These are phyloP conservation scores for Globisporangium spiculum DNA, from an alignment of 352 stramenopile species.

Conservation along the genomic window DNA sequence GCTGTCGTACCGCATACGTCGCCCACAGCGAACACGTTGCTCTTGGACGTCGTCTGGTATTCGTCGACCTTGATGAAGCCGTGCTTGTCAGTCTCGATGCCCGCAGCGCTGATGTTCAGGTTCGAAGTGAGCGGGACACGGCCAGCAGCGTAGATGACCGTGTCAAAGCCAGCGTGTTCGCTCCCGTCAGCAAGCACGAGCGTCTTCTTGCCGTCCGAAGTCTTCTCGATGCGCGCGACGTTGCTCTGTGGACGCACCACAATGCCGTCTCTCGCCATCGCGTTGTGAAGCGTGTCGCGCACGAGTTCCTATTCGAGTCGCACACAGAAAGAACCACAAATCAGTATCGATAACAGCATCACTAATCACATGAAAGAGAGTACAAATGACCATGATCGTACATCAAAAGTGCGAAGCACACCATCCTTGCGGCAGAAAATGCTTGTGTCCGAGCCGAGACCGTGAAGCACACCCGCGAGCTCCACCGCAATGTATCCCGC, in stretches of 20 bases:
- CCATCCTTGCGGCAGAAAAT: conserved; percentile 87
- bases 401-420: conserved; percentile 89
- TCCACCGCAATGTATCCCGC: conserved; percentile 99
- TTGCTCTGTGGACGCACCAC: conserved; percentile 46
- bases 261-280: conserved; percentile 55
- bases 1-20: conserved; percentile 65
- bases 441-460: conserved; percentile 89
- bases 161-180: conserved; percentile 55
- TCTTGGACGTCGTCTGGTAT: conserved; percentile 86
- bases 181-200: conserved; percentile 45
- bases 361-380: not conserved
- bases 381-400: conserved; percentile 18
- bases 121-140: conserved; percentile 41
- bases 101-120: conserved; percentile 71
- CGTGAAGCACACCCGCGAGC: conserved; percentile 93
- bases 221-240: conserved; percentile 35
- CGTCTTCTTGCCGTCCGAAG: conserved; percentile 50
- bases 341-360: not conserved
- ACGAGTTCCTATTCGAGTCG: conserved; percentile 31
- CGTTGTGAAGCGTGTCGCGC: conserved; percentile 50
- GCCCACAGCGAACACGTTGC: conserved; percentile 78
- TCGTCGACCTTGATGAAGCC: conserved; percentile 88
- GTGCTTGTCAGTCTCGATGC: conserved; percentile 53
- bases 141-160: conserved; percentile 86
- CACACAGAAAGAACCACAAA: not conserved